Evolutionary conservation across 1,139 yeast species (phyloP).

Genomic region (Meyerozyma athensensis): DNA sequence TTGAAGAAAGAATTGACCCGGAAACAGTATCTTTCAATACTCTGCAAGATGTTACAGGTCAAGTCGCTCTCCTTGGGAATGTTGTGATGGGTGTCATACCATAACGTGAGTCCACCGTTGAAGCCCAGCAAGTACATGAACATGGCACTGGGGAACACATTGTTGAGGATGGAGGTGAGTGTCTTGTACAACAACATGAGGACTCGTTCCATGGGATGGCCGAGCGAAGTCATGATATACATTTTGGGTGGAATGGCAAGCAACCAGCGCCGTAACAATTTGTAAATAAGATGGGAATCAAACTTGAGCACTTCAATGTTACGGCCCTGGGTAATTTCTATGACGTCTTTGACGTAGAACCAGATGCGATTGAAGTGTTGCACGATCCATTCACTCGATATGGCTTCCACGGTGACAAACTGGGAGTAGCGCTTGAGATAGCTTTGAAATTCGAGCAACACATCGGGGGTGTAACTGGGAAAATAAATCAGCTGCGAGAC

Average conservation of each 20-base stretch:
- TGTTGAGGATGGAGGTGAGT: slow-evolving; percentile 18
- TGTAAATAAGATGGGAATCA: slow-evolving; percentile 15
- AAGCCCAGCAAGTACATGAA: slow-evolving; percentile 23
- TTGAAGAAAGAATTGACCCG: slow-evolving; percentile 3
- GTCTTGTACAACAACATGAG: slow-evolving; percentile 17
- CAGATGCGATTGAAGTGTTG: not conserved
- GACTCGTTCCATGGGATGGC: slow-evolving; percentile 16
- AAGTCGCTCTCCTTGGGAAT: slow-evolving; percentile 1
- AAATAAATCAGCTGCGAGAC: slow-evolving; percentile 20
- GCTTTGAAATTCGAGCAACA: slow-evolving; percentile 17
- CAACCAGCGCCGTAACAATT: slow-evolving; percentile 23
- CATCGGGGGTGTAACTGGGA: slow-evolving; percentile 19
- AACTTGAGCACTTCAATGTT: slow-evolving; percentile 7
- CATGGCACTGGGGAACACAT: slow-evolving; percentile 22
- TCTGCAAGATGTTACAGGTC: not conserved
- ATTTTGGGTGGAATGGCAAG: slow-evolving; percentile 21
- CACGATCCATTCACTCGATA: not conserved
- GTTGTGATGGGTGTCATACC: slow-evolving; percentile 7
- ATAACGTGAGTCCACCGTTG: slow-evolving; percentile 19
- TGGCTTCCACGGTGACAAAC: not conserved
- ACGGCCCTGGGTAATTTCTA: not conserved
- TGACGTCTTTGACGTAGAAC: not conserved
- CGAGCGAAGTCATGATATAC: slow-evolving; percentile 12
- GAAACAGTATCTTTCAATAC: slow-evolving; percentile 1
- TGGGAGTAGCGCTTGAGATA: slow-evolving; percentile 1